These are phyloP conservation scores for Pythium brassicae DNA, from an alignment of 352 stramenopile species.

Conservation along the genomic window DNA sequence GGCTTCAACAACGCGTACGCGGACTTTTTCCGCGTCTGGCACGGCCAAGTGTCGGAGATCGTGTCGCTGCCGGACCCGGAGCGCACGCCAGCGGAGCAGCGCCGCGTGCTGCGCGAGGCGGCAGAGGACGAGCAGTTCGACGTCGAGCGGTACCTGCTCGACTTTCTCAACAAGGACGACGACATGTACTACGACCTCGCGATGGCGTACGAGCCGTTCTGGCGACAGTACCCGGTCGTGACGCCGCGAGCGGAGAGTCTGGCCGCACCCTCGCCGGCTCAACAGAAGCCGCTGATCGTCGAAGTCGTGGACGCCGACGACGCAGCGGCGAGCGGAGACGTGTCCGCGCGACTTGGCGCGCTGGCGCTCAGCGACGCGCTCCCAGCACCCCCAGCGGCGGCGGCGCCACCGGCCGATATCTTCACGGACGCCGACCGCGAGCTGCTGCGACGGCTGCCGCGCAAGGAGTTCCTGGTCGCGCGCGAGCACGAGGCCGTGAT, in stretches of 20 bases:
- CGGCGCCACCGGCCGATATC: slow-evolving; percentile 1
- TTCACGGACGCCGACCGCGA: slow-evolving; percentile 72
- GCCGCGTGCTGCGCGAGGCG: slow-evolving; percentile 63
- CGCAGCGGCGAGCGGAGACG: neutral
- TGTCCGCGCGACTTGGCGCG: neutral
- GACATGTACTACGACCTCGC: slow-evolving; percentile 93
- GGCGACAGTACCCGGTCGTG: slow-evolving; percentile 51
- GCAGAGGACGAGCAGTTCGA: slow-evolving; percentile 94
- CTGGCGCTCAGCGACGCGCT: slow-evolving; percentile 9
- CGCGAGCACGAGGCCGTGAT: slow-evolving; percentile 46
- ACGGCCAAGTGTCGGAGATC: slow-evolving; percentile 89
- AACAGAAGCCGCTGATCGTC: slow-evolving; percentile 22
- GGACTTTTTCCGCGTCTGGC: slow-evolving; percentile 91
- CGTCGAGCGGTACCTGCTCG: slow-evolving; percentile 93
- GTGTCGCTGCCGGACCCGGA: slow-evolving; percentile 92
- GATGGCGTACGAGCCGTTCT: slow-evolving; percentile 89
- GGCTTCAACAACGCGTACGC: slow-evolving; percentile 93
- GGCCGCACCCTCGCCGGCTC: neutral
- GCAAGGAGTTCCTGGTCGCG: slow-evolving; percentile 78
- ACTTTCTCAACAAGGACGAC: slow-evolving; percentile 88
- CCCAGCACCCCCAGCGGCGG: slow-evolving; percentile 1
- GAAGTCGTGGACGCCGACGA: slow-evolving; percentile 24
- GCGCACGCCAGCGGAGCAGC: slow-evolving; percentile 58
- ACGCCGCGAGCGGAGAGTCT: neutral
- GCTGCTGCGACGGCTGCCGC: slow-evolving; percentile 58